Evolutionary conservation across 257 asterid genomes (phyloP).

Genomic region (Solanum piurae): DNA sequence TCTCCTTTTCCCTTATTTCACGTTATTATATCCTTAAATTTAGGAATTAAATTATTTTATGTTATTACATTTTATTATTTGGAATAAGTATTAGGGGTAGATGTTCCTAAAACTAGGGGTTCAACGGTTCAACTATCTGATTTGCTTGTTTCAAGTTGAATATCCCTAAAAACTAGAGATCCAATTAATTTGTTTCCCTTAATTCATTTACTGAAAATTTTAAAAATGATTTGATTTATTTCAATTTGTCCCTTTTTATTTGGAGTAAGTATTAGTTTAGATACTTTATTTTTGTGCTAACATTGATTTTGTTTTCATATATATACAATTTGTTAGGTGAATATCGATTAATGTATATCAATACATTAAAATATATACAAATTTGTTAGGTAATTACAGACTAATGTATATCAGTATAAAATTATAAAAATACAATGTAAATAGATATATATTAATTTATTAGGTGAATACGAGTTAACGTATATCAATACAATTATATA

Average conservation of each 20-base stretch:
- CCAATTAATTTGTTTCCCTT: too few relatives aligned
- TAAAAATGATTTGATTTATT: too few relatives aligned
- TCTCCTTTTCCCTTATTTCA: too few relatives aligned
- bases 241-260: too few relatives aligned
- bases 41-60: background rate
- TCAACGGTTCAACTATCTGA: background rate
- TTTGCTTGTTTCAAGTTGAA: background rate
- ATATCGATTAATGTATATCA: background rate
- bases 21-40: too few relatives aligned
- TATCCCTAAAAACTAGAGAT: background rate
- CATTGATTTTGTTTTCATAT: too few relatives aligned
- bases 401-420: background rate
- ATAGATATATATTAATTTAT: too few relatives aligned
- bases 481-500: background rate
- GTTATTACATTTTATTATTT: background rate
- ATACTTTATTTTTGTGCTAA: too few relatives aligned
- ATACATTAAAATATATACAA: background rate
- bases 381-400: too few relatives aligned
- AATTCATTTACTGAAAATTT: too few relatives aligned
- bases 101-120: background rate
- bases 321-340: background rate
- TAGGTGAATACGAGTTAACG: background rate
- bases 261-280: background rate
- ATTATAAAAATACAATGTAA: too few relatives aligned
- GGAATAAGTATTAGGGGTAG: background rate